Base-by-base conservation (phyloP, 2,329 filamentous ascomycete species). In the Nectriaceae sp. region DNA sequence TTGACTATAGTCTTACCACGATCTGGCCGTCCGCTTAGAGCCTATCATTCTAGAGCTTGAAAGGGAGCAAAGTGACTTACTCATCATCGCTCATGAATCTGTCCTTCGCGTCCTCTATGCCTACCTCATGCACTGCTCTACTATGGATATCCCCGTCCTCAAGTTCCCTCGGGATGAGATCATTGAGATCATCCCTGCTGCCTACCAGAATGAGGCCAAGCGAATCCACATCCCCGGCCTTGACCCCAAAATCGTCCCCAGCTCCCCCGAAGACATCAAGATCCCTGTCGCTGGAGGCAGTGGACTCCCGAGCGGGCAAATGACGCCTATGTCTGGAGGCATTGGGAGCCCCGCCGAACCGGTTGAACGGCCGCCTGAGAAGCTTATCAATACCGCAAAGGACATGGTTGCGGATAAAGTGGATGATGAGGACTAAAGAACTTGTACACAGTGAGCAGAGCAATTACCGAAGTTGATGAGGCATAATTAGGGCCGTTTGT, bases 51-150 rank as follows among this genome's bases (percentile, higher is more conserved):
- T 99, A 22, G 94, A 99, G 68, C 82, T 99, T 13, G 94, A 99
- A 74, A 87, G 94, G 37, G 94, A 99, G 73, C 90, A 97, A 62
- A 96, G 95, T 57, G 94, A 99, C 66, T 80, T 99, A n/a, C 81
- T 99, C 44, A 97, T 99, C 65, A 97, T 99, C 59, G 94, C 94
- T 1, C 94, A 99, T 69, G 94, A 99, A 70, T 96, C 90, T 43
- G 94, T 99, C n/a, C 80, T 99, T 40, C 89, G 94, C 37, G 94
- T 99, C 20, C 80, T 99, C 3, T 99, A 99, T 66, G 92, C 92
- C 20, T 99, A 99, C 70, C 78, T 99, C 33, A 99, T 99, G 94
- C 94, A 96, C 60, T 97, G 94, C 73, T 94, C 93, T 66, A 92
- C 95, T 8, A 88, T 88, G 69, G 91, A 96, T 64, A 99, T 99